A percentile compares a stretch with the other conserved stretches of the same genome.
phyloP scores from a whole-genome alignment of 2,329 filamentous ascomycete genomes.

The Talaromyces sp. region DNA sequence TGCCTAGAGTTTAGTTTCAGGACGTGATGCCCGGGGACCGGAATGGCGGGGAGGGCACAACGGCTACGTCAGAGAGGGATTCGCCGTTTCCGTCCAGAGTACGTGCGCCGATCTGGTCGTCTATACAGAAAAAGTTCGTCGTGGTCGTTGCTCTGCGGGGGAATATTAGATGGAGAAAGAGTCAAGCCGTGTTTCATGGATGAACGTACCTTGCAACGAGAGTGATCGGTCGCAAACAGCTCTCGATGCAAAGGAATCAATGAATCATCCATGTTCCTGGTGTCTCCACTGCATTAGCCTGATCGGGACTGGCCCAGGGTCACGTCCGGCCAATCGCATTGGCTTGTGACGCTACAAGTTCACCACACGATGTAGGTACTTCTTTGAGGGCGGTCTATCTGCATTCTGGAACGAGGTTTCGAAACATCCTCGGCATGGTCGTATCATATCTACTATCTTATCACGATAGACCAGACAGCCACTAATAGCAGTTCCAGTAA shows the following conservation, averaged over 20 bases:
- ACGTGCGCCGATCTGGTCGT: not conserved
- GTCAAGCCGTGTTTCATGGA: not conserved
- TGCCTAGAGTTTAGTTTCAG: too few relatives aligned
- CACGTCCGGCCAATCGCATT: not conserved
- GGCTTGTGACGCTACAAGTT: not conserved
- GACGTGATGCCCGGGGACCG: not conserved
- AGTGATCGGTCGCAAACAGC: slow-evolving; percentile 5
- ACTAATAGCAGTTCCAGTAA: too few relatives aligned
- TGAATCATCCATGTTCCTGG: slow-evolving; percentile 10
- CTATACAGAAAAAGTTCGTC: too few relatives aligned
- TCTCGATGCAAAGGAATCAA: not conserved
- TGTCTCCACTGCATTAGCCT: not conserved
- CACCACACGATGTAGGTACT: not conserved
- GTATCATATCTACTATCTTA: too few relatives aligned
- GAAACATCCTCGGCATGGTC: too few relatives aligned
- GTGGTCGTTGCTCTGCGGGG: not conserved
- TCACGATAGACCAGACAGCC: too few relatives aligned
- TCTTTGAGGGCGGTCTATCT: too few relatives aligned
- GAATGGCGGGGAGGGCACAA: slow-evolving; percentile 2
- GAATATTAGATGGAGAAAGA: not conserved
- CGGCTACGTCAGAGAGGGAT: not conserved
- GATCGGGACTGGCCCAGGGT: not conserved
- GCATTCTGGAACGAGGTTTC: too few relatives aligned
- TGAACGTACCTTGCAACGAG: too few relatives aligned
- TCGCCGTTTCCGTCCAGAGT: not conserved